Conservation (phyloP, 2,329 filamentous ascomycete genomes). For the Rhytidhysteron rufulum region DNA sequence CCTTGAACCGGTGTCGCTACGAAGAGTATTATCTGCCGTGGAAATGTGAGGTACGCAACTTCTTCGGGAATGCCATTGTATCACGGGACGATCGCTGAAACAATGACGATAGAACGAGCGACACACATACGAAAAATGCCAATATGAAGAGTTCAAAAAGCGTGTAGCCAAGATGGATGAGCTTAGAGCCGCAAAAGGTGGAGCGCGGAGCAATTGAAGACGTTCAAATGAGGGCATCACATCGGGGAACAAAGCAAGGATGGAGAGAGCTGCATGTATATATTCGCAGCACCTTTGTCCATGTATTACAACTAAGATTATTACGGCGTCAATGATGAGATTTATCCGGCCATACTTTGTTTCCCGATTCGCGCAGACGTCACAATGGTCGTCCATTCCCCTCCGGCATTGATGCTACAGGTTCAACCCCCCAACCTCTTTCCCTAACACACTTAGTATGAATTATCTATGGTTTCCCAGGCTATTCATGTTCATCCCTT, state of each 20-base stretch:
- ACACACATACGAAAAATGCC: slow-evolving; percentile 98
- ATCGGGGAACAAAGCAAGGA: not conserved
- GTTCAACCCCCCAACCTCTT: no score
- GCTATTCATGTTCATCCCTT: no score
- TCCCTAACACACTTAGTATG: no score
- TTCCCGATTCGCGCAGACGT: no score
- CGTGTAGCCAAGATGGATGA: slow-evolving; percentile 98
- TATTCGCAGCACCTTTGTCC: slow-evolving; percentile 19
- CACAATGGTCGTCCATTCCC: no score
- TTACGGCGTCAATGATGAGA: not conserved
- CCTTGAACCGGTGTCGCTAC: slow-evolving; percentile 89
- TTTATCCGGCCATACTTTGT: no score
- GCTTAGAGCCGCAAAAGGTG: slow-evolving; percentile 78
- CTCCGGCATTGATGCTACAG: no score
- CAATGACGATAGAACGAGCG: slow-evolving; percentile 69
- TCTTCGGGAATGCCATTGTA: not conserved
- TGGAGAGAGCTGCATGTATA: slow-evolving; percentile 27
- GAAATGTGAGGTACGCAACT: slow-evolving; percentile 82
- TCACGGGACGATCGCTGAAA: not conserved
- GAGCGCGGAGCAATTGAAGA: slow-evolving; percentile 74
- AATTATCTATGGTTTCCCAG: no score
- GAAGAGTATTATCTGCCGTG: slow-evolving; percentile 93
- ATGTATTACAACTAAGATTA: not conserved
- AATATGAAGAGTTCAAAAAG: slow-evolving; percentile 98
- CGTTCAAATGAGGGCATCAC: not conserved